Evolutionary conservation across 305 asterid genomes (phyloP).

Genomic region (Ilex paraguariensis): DNA sequence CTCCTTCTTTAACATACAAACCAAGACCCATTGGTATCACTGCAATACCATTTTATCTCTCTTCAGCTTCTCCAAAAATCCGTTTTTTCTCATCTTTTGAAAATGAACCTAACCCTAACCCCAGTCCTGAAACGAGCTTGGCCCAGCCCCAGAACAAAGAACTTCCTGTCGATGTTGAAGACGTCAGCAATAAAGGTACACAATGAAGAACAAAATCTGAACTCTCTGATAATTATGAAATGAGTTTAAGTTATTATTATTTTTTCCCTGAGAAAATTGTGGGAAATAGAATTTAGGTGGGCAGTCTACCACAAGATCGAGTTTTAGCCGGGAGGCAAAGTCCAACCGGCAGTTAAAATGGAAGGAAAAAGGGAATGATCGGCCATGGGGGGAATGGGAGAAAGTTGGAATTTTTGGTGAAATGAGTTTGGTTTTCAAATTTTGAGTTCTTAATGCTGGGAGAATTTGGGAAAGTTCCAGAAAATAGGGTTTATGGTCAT

Average conservation of each 20-base stretch:
- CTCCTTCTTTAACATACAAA: constrained; percentile 20
- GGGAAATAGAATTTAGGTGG: background rate
- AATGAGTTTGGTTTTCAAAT: background rate
- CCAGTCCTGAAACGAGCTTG: constrained; percentile 21
- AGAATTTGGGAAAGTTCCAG: background rate
- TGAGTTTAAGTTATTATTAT: too few relatives aligned
- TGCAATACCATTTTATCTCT: constrained; percentile 14
- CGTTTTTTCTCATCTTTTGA: constrained; percentile 50
- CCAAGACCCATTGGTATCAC: background rate
- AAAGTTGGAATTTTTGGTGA: too few relatives aligned
- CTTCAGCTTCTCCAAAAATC: constrained; percentile 20
- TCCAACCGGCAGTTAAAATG: too few relatives aligned
- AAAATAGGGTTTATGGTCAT: background rate
- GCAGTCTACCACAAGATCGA: too few relatives aligned
- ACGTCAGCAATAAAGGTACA: constrained; percentile 53
- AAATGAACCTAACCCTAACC: constrained; percentile 20
- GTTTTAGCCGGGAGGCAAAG: too few relatives aligned
- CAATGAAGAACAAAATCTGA: too few relatives aligned
- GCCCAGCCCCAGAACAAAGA: constrained; percentile 22
- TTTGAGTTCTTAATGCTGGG: background rate
- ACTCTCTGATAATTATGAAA: background rate
- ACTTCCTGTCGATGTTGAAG: constrained; percentile 31
- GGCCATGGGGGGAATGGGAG: too few relatives aligned
- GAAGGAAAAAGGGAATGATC: too few relatives aligned
- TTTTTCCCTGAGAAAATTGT: too few relatives aligned